Evolutionary conservation across 805 yeast genomes (phyloP).

Genomic region (Teunomyces pallodes): DNA sequence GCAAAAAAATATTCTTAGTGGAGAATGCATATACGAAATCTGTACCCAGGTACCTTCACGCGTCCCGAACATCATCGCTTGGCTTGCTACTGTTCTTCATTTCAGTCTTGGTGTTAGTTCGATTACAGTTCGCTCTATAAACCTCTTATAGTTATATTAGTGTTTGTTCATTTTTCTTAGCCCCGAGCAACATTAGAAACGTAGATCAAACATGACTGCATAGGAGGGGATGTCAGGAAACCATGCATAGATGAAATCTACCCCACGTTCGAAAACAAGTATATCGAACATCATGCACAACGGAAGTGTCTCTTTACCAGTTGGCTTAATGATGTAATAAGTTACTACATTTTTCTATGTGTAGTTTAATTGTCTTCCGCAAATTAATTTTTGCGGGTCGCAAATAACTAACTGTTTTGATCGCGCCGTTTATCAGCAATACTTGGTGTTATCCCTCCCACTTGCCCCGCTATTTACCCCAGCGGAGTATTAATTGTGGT

Average conservation of each 20-base stretch:
- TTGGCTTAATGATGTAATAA: too few species aligned
- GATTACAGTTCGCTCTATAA: not conserved
- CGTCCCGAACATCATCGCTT: not conserved
- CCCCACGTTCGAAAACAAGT: not conserved
- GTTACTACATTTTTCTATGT: too few species aligned
- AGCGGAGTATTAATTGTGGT: not conserved
- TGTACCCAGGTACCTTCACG: not conserved
- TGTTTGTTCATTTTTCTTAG: too few species aligned
- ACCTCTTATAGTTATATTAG: too few species aligned
- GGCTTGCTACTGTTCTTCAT: not conserved
- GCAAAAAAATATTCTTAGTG: conserved; percentile 1
- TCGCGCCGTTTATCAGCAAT: not conserved
- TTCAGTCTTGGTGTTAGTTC: not conserved
- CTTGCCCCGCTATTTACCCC: not conserved
- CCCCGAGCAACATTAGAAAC: too few species aligned
- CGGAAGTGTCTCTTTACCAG: too few species aligned
- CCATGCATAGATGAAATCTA: not conserved
- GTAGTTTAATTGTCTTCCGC: not conserved
- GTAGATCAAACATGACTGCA: too few species aligned
- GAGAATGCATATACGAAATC: not conserved
- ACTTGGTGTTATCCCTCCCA: too few species aligned
- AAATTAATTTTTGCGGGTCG: not conserved
- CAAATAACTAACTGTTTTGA: not conserved
- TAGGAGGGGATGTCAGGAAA: not conserved
- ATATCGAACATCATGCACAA: too few species aligned